Base-by-base conservation (phyloP, 352 stramenopile species). In the Globisporangium radiosum region DNA sequence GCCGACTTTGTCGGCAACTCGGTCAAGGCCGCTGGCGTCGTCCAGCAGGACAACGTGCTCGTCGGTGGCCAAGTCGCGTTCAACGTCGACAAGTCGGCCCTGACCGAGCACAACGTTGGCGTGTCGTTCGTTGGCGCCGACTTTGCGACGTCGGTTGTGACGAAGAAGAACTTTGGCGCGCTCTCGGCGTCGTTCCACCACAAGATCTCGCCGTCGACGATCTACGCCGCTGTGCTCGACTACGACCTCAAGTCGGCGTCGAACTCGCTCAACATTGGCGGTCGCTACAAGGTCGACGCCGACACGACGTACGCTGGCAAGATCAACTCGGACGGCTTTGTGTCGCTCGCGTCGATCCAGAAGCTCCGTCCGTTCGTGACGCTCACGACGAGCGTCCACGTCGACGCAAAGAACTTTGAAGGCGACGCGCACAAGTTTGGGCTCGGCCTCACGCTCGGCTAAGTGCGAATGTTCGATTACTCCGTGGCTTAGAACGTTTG, bases 381-480 rank as follows among this genome's bases (percentile, higher is more conserved):
- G 70, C 72, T 95, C 48, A 88, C 84, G 60, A 94, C 85, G 42
- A 91, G 78, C 56, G 83, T 81, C 51, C 83, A 92, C 73, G 85
- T 95, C 43, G 86, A 95, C 67, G 86, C 85, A 57, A 95, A 95
- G 86, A 94, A 95, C 80, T 94, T 95, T 59, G 84, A 95, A 62
- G 84, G 86, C 57, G 86, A 95, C 57, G 79, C 83, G 60, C 86
- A 95, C 81, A 95, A 95, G 81, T 95, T 95, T 68, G 86, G 86
- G 60, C 87, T 95, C 53, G 82, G 82, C 45, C 81, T 95, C 68
- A 92, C 84, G 43, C 71, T 95, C 45, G 86, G 86, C 61, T 95
- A 94, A 90, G 45, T n/a, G 40, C 40, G 40, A 7, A 44, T 44
- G 40, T 44, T 13, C 40, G 7, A 44, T 44, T 13, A 44, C 11